phyloP scores from a whole-genome alignment of 2,329 filamentous ascomycete species.

The Fusarium equiseti region DNA sequence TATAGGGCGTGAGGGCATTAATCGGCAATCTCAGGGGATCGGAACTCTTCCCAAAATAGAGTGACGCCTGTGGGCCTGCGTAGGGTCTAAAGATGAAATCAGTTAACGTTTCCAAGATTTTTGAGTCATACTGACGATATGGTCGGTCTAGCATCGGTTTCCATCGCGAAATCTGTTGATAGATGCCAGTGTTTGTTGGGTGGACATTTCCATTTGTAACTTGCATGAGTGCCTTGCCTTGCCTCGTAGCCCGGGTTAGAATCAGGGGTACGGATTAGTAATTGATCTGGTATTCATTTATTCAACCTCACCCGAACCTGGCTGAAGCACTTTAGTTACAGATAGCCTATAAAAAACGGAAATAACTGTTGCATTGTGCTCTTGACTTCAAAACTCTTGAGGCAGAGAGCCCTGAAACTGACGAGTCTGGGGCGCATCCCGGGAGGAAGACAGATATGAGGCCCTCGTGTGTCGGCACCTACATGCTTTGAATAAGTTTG shows the following conservation, averaged over 20 bases:
- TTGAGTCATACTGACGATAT: background rate
- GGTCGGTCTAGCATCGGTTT: background rate
- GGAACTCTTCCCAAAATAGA: no score
- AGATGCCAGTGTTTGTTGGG: background rate
- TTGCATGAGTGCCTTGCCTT: no score
- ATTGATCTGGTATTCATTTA: background rate
- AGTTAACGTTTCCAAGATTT: background rate
- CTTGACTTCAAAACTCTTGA: no score
- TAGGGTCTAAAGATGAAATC: background rate
- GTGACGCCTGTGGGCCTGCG: background rate
- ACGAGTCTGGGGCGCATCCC: fast-evolving
- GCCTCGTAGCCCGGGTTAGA: no score
- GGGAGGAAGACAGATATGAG: background rate
- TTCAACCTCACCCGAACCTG: background rate
- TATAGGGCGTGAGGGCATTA: no score
- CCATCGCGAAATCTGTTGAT: no score
- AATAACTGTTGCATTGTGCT: no score
- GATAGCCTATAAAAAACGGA: no score
- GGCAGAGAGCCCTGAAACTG: fast-evolving
- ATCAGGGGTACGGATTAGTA: background rate
- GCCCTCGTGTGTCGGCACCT: background rate
- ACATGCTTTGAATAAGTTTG: background rate
- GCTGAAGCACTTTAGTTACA: background rate
- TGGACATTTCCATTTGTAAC: background rate
- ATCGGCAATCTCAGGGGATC: no score